These are phyloP conservation scores for Lodderomyces elongisporus DNA, from an alignment of 1,139 yeast genomes.

Conservation along the genomic window DNA sequence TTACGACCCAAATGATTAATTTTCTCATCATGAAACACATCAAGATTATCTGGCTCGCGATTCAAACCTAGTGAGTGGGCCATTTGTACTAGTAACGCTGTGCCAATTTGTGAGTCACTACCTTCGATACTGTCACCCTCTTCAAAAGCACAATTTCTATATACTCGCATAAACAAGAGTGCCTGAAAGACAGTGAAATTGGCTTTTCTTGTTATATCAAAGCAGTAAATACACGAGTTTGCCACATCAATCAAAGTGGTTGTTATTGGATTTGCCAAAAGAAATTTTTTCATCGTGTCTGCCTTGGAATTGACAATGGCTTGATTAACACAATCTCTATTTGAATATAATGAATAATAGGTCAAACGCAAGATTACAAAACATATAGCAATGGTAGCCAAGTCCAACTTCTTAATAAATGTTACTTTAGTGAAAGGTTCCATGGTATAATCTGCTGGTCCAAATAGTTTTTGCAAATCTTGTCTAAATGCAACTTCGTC, in stretches of 20 bases:
- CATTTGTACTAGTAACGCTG: constrained; percentile 35
- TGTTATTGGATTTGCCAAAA: constrained; percentile 23
- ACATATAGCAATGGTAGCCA: constrained; percentile 27
- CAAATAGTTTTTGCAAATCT: constrained; percentile 20
- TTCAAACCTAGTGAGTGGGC: constrained; percentile 43
- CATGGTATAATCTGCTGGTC: constrained; percentile 19
- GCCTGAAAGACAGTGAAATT: constrained; percentile 25
- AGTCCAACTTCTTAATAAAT: constrained; percentile 25
- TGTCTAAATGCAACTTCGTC: constrained; percentile 22
- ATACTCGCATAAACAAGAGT: constrained; percentile 39
- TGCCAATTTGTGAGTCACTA: constrained; percentile 35
- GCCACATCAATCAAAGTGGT: constrained; percentile 25
- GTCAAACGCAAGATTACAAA: constrained; percentile 25
- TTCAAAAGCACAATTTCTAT: constrained; percentile 45
- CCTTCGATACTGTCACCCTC: constrained; percentile 45
- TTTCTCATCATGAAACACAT: constrained; percentile 19
- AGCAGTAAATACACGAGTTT: constrained; percentile 23
- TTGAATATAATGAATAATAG: constrained; percentile 29
- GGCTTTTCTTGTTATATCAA: constrained; percentile 20
- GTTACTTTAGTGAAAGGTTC: constrained; percentile 13
- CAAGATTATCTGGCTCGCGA: constrained; percentile 32
- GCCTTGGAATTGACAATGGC: constrained; percentile 14
- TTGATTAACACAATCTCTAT: constrained; percentile 24
- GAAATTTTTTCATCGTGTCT: constrained; percentile 18
- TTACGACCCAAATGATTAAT: constrained; percentile 41